phyloP scores from a whole-genome alignment of 2,329 filamentous ascomycete genomes.

The Phialemonium atrogriseum region DNA sequence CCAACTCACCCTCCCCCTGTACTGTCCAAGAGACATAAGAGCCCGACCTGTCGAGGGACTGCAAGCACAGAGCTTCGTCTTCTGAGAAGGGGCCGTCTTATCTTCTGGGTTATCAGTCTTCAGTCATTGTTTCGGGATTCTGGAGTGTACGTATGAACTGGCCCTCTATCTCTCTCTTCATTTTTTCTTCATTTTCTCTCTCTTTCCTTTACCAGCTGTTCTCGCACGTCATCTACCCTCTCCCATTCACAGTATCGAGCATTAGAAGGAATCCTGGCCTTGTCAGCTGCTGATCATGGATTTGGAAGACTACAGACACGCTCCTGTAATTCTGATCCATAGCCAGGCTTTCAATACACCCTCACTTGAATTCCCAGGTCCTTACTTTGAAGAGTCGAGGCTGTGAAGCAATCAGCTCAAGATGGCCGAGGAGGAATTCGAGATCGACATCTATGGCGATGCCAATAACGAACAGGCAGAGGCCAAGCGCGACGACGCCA shows the following conservation, averaged over 20 bases:
- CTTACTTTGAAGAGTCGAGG: constrained; percentile 12
- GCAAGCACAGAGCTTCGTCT: constrained; percentile 61
- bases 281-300: constrained; percentile 1
- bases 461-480: constrained; percentile 36
- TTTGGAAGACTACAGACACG: constrained; percentile 4
- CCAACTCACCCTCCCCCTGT: too few relatives aligned
- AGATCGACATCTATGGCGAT: constrained; percentile 66
- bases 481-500: constrained; percentile 29
- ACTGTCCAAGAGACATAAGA: too few relatives aligned
- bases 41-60: too few relatives aligned
- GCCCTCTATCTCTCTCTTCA: constrained; percentile 31
- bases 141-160: constrained; percentile 49
- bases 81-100: constrained; percentile 10
- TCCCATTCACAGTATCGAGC: constrained; percentile 12
- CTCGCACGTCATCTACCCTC: constrained; percentile 5
- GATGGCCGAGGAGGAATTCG: constrained; percentile 65
- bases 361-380: constrained; percentile 8
- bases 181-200: constrained; percentile 22
- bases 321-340: constrained; percentile 3
- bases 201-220: constrained; percentile 12
- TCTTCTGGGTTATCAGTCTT: constrained; percentile 8
- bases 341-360: constrained; percentile 2
- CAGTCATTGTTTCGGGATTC: constrained; percentile 17
- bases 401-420: constrained; percentile 8
- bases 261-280: background rate